Evolutionary conservation across 1,139 yeast species (phyloP), one percentile per base, ranked within the genome.

Genomic region (Blastobotrys malaysiensis): DNA sequence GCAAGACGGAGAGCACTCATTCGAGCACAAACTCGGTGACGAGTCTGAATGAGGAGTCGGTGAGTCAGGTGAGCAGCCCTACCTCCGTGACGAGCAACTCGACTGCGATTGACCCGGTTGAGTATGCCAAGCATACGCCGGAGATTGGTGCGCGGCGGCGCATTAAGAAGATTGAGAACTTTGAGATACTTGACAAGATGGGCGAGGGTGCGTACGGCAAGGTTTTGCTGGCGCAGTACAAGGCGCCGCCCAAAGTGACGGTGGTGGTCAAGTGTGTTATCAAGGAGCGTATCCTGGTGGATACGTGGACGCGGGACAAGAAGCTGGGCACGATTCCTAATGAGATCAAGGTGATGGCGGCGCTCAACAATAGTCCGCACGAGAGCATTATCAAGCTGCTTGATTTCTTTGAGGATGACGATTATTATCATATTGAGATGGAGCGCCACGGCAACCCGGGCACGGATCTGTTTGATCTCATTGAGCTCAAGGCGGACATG

Each of bases 141-240:
- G 67, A 63, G 52, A 65, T 72, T 9, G 75, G 75, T 1, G 68
- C 69, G 1, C 61, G 61, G 16, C 64, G 74, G 9, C 67, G 73
- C 1, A 65, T 80, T 31, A 88, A 88, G 67, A 81, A 82, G 59
- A 79, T 88, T 59, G 68, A 78, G 0, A 96, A 90, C 66, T 93
- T 88, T 64, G 72, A 73, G 3, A 79, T 88, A 0, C 55, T 88
- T 48, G 86, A 87, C 66, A 82, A 84, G 59, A 81, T 93, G 83
- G 99, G 99, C 0, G 95, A 88, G 68, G 99, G 99, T 46, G 97
- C 98, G 0, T 93, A 91, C 65, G 98, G 98, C 14, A 88, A 88
- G 65, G 99, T 93, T 20, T 84, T 86, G 19, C 75, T 90, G 39
- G 96, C 90, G 9, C 80, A 80, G 65, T 88, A 86, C 64, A 80